These are phyloP conservation scores for Blastobotrys peoriensis DNA, from an alignment of 805 yeast species.

Conservation along the genomic window DNA sequence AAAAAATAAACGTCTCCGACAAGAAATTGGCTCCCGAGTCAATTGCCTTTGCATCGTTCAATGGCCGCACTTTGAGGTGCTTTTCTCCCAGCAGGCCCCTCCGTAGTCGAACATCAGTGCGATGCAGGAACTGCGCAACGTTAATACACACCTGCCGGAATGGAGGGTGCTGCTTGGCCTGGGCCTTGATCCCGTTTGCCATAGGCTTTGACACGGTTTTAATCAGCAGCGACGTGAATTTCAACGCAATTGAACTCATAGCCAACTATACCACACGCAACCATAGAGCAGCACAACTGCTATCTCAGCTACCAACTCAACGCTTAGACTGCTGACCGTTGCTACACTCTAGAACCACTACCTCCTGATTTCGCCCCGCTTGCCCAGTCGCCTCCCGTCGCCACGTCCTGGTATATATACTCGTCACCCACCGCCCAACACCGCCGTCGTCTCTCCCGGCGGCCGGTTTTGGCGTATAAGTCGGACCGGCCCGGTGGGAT, in stretches of 20 bases:
- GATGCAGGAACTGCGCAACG: conserved; percentile 68
- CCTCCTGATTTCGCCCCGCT: neutral
- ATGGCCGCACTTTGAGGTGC: conserved; percentile 57
- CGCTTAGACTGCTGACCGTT: too few species aligned
- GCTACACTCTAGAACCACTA: too few species aligned
- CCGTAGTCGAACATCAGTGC: conserved; percentile 56
- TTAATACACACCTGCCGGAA: conserved; percentile 59
- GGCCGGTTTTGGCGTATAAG: conserved; percentile 2
- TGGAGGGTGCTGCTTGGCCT: conserved; percentile 64
- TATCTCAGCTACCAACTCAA: too few species aligned
- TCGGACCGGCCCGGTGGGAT: neutral
- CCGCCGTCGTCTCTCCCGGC: neutral
- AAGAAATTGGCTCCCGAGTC: conserved; percentile 76
- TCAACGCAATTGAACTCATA: conserved; percentile 75
- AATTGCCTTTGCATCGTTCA: conserved; percentile 75
- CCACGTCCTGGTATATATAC: neutral
- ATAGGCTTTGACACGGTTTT: conserved; percentile 77
- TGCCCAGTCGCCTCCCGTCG: neutral
- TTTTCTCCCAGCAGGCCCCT: conserved; percentile 53
- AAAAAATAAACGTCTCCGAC: conserved; percentile 69
- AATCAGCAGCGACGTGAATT: conserved; percentile 62
- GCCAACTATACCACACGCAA: too few species aligned
- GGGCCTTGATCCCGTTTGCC: conserved; percentile 62
- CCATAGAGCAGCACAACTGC: too few species aligned
- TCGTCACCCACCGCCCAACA: neutral